Conservation (phyloP, 1,284 basidiomycete species). For the Cryptococcus sp. region DNA sequence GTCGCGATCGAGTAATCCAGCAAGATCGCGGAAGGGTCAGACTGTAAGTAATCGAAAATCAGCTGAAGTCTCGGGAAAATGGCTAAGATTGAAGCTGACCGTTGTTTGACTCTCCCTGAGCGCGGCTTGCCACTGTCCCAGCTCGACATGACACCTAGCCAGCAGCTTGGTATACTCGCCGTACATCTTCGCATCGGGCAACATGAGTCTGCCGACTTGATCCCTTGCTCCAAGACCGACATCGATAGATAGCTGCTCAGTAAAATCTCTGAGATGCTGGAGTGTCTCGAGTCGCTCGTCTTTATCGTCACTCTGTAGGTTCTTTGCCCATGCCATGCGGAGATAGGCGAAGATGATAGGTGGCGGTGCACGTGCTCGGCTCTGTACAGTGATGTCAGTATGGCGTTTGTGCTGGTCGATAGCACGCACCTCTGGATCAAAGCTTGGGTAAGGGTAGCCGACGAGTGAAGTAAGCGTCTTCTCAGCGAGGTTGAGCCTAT, state of each 20-base stretch:
- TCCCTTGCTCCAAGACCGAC: constrained; percentile 64
- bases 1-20: constrained; percentile 86
- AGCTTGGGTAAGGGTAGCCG: constrained; percentile 58
- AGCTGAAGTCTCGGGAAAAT: neutral
- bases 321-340: constrained; percentile 95
- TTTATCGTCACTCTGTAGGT: constrained; percentile 42
- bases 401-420: neutral
- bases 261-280: constrained; percentile 83
- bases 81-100: constrained; percentile 56
- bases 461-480: constrained; percentile 95
- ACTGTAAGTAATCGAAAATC: constrained; percentile 52
- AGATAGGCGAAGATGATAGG: constrained; percentile 96
- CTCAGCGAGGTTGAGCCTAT: constrained; percentile 84
- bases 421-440: constrained; percentile 41
- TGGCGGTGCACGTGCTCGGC: constrained; percentile 76
- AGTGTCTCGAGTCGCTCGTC: constrained; percentile 65
- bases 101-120: constrained; percentile 71
- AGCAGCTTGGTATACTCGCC: constrained; percentile 79
- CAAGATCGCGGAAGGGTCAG: constrained; percentile 77
- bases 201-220: constrained; percentile 44
- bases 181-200: constrained; percentile 65
- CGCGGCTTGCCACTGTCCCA: constrained; percentile 90
- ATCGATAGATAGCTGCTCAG: constrained; percentile 72
- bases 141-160: constrained; percentile 96
- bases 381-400: constrained; percentile 50